These are phyloP conservation scores for Gaeumannomyces sp. DNA, from an alignment of 2,329 filamentous ascomycete species.

Conservation along the genomic window DNA sequence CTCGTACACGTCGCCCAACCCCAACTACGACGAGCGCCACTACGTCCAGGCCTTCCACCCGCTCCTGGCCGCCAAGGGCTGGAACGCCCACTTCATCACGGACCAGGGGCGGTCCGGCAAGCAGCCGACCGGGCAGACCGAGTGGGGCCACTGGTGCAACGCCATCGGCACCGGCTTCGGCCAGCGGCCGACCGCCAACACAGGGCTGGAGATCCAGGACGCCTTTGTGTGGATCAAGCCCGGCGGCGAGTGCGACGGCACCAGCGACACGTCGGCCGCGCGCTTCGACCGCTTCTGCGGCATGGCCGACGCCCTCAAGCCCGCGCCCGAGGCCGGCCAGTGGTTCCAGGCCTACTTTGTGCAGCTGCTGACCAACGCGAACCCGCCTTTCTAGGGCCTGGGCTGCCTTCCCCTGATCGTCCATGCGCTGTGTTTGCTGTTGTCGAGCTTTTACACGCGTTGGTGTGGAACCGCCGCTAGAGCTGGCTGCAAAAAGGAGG, in stretches of 20 bases:
- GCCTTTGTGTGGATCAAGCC: constrained; percentile 69
- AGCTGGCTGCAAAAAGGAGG: neutral
- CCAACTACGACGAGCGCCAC: constrained; percentile 46
- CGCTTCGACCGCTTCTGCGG: constrained; percentile 51
- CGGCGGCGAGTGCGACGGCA: constrained; percentile 51
- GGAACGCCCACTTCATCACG: constrained; percentile 41
- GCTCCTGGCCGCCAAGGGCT: constrained; percentile 45
- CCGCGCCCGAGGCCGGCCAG: constrained; percentile 62
- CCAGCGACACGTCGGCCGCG: constrained; percentile 38
- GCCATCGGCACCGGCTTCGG: constrained; percentile 58
- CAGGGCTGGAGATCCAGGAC: constrained; percentile 52
- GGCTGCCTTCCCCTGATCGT: no score
- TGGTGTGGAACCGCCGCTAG: no score
- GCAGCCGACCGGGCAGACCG: constrained; percentile 54
- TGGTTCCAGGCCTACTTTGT: constrained; percentile 62
- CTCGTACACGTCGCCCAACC: constrained; percentile 37
- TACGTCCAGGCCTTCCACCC: constrained; percentile 60
- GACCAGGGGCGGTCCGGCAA: constrained; percentile 48
- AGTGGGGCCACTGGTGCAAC: constrained; percentile 66
- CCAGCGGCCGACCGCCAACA: constrained; percentile 55
- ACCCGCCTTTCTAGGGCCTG: constrained; percentile 39
- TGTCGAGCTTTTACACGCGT: no score
- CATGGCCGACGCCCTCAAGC: constrained; percentile 46
- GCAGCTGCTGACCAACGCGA: constrained; percentile 49
- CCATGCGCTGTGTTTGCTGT: no score